phyloP scores from a whole-genome alignment of 495 filamentous ascomycete genomes.

The Penicillium samsonianum region DNA sequence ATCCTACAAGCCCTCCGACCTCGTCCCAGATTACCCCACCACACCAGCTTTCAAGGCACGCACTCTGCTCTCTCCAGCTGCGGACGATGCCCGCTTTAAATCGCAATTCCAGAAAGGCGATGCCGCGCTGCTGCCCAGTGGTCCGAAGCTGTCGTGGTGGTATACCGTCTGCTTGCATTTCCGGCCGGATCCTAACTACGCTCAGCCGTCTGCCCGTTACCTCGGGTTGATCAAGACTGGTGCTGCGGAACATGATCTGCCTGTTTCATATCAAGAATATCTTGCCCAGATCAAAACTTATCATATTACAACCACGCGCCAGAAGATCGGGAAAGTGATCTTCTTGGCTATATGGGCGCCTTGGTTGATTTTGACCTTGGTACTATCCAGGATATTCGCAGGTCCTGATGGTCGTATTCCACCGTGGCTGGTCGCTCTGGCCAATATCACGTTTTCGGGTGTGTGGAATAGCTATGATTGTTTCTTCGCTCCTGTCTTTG shows the following conservation, averaged over 20 bases:
- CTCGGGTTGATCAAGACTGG: slow-evolving; percentile 74
- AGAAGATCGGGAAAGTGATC: slow-evolving; percentile 62
- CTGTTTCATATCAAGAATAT: slow-evolving; percentile 70
- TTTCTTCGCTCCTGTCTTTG: slow-evolving; percentile 67
- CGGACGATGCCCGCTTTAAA: slow-evolving; percentile 18
- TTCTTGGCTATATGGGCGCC: slow-evolving; percentile 65
- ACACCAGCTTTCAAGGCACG: slow-evolving; percentile 55
- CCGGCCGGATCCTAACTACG: slow-evolving; percentile 65
- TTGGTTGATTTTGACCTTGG: slow-evolving; percentile 50
- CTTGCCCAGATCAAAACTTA: slow-evolving; percentile 68
- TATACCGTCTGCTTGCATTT: slow-evolving; percentile 21
- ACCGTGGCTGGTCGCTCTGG: slow-evolving; percentile 58
- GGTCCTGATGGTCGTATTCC: slow-evolving; percentile 68
- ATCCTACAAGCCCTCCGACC: slow-evolving; percentile 34
- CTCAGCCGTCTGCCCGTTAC: slow-evolving; percentile 83
- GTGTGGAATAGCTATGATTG: slow-evolving; percentile 79
- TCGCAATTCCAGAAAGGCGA: slow-evolving; percentile 2
- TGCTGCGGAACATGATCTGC: slow-evolving; percentile 74
- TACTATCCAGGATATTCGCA: slow-evolving; percentile 47
- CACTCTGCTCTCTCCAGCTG: slow-evolving; percentile 58
- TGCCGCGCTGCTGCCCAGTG: not conserved
- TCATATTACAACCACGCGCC: slow-evolving; percentile 62
- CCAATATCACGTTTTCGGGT: slow-evolving; percentile 47
- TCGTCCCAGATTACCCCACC: slow-evolving; percentile 42
- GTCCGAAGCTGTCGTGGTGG: slow-evolving; percentile 14